Percentiles rank a stretch among this genome's conserved stretches.
Evolutionary conservation across 495 filamentous ascomycete species (phyloP).

Genomic region (Aspergillus affinis): DNA sequence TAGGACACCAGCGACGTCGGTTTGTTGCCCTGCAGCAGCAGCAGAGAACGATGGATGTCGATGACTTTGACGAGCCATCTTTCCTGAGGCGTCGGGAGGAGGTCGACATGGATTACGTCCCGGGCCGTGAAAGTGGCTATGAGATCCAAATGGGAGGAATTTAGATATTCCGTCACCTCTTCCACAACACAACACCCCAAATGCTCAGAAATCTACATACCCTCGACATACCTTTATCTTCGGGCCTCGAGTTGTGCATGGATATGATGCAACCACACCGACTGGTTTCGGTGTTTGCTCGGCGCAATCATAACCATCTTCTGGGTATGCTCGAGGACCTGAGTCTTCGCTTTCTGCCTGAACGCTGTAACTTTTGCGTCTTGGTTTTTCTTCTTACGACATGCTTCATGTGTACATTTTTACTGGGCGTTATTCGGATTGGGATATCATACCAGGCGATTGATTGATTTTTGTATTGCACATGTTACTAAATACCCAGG

Average conservation of each 20-base stretch:
- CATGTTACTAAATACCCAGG: not conserved
- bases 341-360: not conserved
- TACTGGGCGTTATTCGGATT: not conserved
- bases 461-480: not conserved
- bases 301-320: not conserved
- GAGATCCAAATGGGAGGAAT: constrained; percentile 21
- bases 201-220: too few relatives aligned
- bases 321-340: not conserved
- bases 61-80: constrained; percentile 46
- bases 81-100: constrained; percentile 46
- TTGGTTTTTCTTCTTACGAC: not conserved
- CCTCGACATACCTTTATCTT: not conserved
- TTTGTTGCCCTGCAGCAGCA: constrained; percentile 22
- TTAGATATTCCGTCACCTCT: not conserved
- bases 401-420: not conserved
- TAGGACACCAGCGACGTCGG: constrained; percentile 35
- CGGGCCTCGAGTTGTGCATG: not conserved
- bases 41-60: constrained; percentile 30
- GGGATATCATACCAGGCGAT: constrained; percentile 1
- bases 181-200: too few relatives aligned
- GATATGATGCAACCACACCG: not conserved
- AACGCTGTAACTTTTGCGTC: not conserved
- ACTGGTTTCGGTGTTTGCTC: not conserved
- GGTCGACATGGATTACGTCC: constrained; percentile 38
- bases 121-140: not conserved